phyloP scores from a whole-genome alignment of 2,329 filamentous ascomycete genomes.

The Ambrosiella beaveri region DNA sequence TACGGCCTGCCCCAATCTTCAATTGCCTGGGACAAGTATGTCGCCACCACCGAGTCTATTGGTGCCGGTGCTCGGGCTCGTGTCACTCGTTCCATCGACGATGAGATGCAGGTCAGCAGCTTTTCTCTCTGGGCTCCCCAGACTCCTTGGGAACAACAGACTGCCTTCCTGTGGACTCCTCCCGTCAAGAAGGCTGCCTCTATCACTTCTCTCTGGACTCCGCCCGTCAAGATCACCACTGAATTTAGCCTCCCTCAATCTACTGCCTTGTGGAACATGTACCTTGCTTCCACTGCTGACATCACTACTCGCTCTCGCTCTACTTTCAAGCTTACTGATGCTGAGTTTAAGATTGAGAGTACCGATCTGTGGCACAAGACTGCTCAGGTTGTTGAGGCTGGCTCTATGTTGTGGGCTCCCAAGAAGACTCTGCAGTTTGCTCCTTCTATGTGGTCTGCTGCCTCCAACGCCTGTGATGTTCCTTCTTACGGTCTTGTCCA shows the following conservation, averaged over 20 bases:
- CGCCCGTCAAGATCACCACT: neutral
- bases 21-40: slow-evolving; percentile 9
- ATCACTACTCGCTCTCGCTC: neutral
- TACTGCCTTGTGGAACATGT: slow-evolving; percentile 12
- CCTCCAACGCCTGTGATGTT: neutral
- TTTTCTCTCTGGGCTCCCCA: neutral
- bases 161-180: slow-evolving; percentile 16
- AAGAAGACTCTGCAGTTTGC: slow-evolving; percentile 4
- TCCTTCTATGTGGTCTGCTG: neutral
- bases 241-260: slow-evolving; percentile 9
- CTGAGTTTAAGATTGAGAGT: slow-evolving; percentile 2
- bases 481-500: neutral
- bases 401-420: slow-evolving; percentile 16
- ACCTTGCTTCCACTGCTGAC: slow-evolving; percentile 1
- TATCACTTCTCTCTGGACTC: slow-evolving; percentile 5
- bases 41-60: slow-evolving; percentile 1
- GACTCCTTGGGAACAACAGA: slow-evolving; percentile 13
- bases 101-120: slow-evolving; percentile 6
- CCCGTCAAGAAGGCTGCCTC: neutral
- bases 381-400: slow-evolving; percentile 13
- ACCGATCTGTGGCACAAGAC: slow-evolving; percentile 8
- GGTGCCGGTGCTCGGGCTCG: neutral
- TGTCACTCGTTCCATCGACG: neutral
- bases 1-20: slow-evolving; percentile 8
- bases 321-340: neutral